phyloP scores from a whole-genome alignment of 768 basidiomycete species.

The Boletus sp. region DNA sequence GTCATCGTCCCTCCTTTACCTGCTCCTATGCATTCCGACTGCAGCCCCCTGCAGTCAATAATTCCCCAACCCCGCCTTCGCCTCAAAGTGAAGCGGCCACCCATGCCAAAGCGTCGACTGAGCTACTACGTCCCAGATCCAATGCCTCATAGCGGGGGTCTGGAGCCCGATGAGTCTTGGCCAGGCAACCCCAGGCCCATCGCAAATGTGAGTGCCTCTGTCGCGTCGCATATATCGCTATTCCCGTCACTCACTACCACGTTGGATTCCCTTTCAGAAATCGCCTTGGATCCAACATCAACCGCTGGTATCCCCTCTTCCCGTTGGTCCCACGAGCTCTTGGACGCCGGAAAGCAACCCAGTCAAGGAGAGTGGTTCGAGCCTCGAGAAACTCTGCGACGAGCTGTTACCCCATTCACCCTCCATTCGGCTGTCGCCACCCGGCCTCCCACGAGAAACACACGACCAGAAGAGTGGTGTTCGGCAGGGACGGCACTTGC shows the following conservation, averaged over 20 bases:
- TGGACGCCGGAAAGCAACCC: neutral
- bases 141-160: neutral
- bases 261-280: neutral
- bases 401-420: conserved; percentile 12
- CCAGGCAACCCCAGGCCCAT: conserved; percentile 13
- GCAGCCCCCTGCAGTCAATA: neutral
- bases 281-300: conserved; percentile 14
- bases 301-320: conserved; percentile 8
- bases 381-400: conserved; percentile 14
- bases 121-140: conserved; percentile 13
- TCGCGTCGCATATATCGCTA: neutral
- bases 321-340: neutral
- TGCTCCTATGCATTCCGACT: neutral
- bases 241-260: neutral
- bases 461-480: neutral
- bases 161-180: conserved; percentile 9
- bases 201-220: conserved; percentile 11
- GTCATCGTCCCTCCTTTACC: conserved; percentile 32
- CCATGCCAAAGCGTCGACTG: conserved; percentile 25
- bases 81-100: conserved; percentile 26
- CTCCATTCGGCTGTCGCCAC: conserved; percentile 19
- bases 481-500: neutral
- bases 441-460: conserved; percentile 3
- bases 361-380: neutral
- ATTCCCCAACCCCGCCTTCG: conserved; percentile 18